Base-by-base conservation (phyloP, 768 basidiomycete species). In the Boletus tylopilopsis region DNA sequence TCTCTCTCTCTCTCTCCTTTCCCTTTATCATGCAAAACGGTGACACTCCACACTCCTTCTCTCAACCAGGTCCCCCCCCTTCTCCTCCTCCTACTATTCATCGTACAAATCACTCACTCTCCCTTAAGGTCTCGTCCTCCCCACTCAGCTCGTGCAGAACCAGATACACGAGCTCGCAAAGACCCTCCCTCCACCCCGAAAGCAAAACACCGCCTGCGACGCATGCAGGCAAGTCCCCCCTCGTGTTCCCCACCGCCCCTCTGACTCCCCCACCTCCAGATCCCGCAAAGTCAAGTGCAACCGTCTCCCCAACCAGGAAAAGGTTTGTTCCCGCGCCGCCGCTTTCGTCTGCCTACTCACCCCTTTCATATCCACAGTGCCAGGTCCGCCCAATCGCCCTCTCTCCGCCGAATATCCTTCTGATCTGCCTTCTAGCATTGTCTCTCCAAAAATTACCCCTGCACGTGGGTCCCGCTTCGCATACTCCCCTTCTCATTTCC, bases 121-220 rank as follows among this genome's bases (percentile, higher is more conserved):
- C 8, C 22, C 24, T 55, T 38, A 63, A 85, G 85, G 77, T 58
- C 78, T 85, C 58, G 71, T 76, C 45, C 75, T 87, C 44, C 79
- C 86, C 19, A 80, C 77, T 8, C 80, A 78, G 51, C 76, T 82
- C 38, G 77, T 87, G 60, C 88, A 90, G 73, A 87, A 82, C 59
- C 86, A 90, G 68, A 85, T 89, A 46, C 85, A 88, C 61, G 87
- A 90, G 61, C 78, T 87, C 32, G 84, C 85, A 45, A 87, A 87
- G 72, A 79, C 84, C 1, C 77, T 88, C 0, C 86, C 90, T 1
- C 87, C 88, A n/a, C 87, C 90, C 6, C 75, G 92, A 49, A 92
- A 91, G 66, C 92, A 94, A 71, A 94, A 94, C 64, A 89, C 90
- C 19, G 92, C 93, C 23, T 94, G 92, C 69, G 92, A 94, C 73